phyloP scores from a whole-genome alignment of 371 early-diverging fungal genomes.

The Rhizopus arrhizus region DNA sequence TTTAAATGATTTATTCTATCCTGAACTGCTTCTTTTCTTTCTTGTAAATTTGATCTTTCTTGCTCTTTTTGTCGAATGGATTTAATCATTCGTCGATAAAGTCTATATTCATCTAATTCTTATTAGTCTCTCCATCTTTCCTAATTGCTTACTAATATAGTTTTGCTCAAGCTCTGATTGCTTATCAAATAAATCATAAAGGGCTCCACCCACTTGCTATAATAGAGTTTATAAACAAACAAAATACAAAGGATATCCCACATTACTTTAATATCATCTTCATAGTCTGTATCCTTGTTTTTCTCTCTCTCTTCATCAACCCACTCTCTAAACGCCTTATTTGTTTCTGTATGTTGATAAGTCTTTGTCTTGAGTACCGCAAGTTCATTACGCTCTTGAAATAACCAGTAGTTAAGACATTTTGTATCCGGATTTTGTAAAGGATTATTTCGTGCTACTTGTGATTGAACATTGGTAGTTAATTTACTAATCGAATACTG shows the following conservation, averaged over 20 bases:
- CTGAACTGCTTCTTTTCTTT: conserved; percentile 24
- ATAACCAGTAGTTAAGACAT: conserved; percentile 46
- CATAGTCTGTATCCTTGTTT: conserved; percentile 18
- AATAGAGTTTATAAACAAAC: not conserved
- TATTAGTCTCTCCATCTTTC: not conserved
- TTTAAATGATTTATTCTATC: conserved; percentile 28
- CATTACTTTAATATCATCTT: conserved; percentile 15
- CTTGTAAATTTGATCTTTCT: conserved; percentile 15
- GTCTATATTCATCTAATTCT: conserved; percentile 15
- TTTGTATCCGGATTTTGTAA: conserved; percentile 43
- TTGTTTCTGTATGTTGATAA: conserved; percentile 42
- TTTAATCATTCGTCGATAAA: conserved; percentile 37
- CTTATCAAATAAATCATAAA: conserved; percentile 33
- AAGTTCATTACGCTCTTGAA: conserved; percentile 41
- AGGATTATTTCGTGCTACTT: conserved; percentile 44
- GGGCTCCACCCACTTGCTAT: conserved; percentile 40
- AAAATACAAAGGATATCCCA: not conserved
- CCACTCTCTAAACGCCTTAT: conserved; percentile 37
- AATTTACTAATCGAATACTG: conserved; percentile 40
- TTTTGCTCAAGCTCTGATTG: conserved; percentile 39
- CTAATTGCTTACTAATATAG: conserved; percentile 28
- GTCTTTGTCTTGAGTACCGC: conserved; percentile 30
- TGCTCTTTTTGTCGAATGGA: conserved; percentile 35
- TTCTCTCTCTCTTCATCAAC: conserved; percentile 27
- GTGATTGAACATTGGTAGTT: conserved; percentile 36